Evolutionary conservation across 2,329 filamentous ascomycete species (phyloP).

Genomic region (Cladosporium sp.): DNA sequence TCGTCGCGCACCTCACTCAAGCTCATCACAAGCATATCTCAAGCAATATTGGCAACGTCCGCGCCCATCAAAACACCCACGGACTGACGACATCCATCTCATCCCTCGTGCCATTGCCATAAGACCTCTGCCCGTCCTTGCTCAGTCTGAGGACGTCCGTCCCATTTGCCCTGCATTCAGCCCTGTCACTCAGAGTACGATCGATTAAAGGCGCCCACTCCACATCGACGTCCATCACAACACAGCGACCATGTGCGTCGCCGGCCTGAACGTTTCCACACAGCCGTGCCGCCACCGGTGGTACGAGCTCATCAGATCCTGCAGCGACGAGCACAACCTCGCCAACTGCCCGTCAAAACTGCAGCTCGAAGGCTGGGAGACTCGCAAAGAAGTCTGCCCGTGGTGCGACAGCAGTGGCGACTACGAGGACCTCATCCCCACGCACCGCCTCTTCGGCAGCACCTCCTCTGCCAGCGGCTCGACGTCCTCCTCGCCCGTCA

Average conservation of each 20-base stretch:
- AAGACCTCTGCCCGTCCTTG: constrained; percentile 7
- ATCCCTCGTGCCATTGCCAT: constrained; percentile 1
- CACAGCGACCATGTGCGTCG: constrained; percentile 49
- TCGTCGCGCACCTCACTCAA: neutral
- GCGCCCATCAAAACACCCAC: neutral
- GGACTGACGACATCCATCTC: constrained; percentile 11
- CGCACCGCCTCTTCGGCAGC: constrained; percentile 50
- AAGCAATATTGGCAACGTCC: constrained; percentile 18
- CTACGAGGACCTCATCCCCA: constrained; percentile 38
- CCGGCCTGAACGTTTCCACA: constrained; percentile 50
- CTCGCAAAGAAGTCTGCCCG: constrained; percentile 48
- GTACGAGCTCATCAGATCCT: constrained; percentile 50
- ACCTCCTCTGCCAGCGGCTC: constrained; percentile 41
- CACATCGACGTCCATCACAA: neutral
- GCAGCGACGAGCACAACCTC: constrained; percentile 46
- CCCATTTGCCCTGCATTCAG: constrained; percentile 7
- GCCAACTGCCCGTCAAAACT: constrained; percentile 49
- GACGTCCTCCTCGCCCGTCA: constrained; percentile 19
- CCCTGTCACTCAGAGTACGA: neutral
- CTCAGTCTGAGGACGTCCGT: constrained; percentile 5
- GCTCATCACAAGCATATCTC: constrained; percentile 15
- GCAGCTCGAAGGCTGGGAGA: constrained; percentile 52
- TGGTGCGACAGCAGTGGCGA: constrained; percentile 41
- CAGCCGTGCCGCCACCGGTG: constrained; percentile 51
- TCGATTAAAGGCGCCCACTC: neutral